Evolutionary conservation across 441 rosid genomes (phyloP), one percentile per base, ranked within the genome.

Genomic region (Euphorbia celastroides): DNA sequence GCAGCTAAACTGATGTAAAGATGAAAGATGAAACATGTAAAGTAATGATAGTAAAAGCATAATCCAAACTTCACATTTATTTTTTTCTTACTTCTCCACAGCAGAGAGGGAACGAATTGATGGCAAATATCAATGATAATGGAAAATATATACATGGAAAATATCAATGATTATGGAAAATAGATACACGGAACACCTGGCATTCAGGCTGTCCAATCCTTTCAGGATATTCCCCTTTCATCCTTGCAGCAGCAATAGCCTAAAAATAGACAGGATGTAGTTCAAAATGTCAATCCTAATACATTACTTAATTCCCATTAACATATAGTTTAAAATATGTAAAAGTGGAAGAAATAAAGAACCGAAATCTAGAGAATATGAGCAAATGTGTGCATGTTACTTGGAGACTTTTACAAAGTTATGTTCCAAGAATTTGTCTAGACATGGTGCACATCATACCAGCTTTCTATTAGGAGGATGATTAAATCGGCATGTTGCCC

Each of bases 141-240:
- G 11, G 30, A 4, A 30, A 19, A 44, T 46, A 58, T 60, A 17
- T n/a, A 52, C 54, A 62, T 20, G 63, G 36, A 67, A 32, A n/a
- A n/a, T n/a, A n/a, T n/a, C n/a, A n/a, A n/a, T n/a, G n/a, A n/a
- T n/a, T n/a, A n/a, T n/a, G n/a, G 60, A 19, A 19, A 22, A 55
- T 11, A 64, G 7, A 54, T 79, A 69, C n/a, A n/a, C n/a, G n/a
- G n/a, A n/a, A 79, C 48, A 83, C 99, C 98, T 94, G 98, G 77
- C 99, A 94, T 86, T 94, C 96, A 23, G 94, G 96, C 62, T 92
- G 97, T 72, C 97, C 98, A 25, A 81, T 71, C 77, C 99, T 87
- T 81, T 94, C 99, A 64, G 99, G 99, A 74, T 82, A 92, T 60
- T 94, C 98, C 67, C 98, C 99, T 74, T 83, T 89, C 88, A 90